Percentiles rank a stretch among this genome's conserved stretches.
phyloP scores from a whole-genome alignment of 495 filamentous ascomycete species.

The Talaromyces nanjingensis region DNA sequence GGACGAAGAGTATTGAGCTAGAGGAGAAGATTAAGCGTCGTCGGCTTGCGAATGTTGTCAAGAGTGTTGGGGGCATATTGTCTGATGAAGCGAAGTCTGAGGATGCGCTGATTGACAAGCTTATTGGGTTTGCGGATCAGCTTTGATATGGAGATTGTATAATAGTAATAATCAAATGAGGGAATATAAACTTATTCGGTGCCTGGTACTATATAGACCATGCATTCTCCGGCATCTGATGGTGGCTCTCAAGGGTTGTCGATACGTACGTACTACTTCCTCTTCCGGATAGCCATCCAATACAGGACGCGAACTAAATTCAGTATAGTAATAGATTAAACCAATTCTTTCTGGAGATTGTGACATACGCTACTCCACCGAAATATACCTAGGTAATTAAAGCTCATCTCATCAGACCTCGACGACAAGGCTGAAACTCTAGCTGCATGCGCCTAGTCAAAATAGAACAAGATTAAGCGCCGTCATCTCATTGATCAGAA shows the following conservation, averaged over 20 bases:
- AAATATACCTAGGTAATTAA: not conserved
- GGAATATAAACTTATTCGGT: not conserved
- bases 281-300: not conserved
- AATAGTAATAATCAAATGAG: not conserved
- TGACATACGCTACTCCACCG: not conserved
- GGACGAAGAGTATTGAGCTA: conserved; percentile 68
- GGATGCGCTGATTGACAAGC: not conserved
- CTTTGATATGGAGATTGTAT: not conserved
- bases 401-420: not conserved
- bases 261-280: not conserved
- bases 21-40: conserved; percentile 65
- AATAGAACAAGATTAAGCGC: not conserved
- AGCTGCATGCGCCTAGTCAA: not conserved
- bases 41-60: conserved; percentile 40
- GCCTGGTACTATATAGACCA: not conserved
- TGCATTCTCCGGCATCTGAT: not conserved
- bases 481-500: not conserved
- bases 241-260: not conserved
- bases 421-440: not conserved
- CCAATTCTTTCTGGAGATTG: not conserved
- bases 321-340: not conserved
- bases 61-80: conserved; percentile 37
- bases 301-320: not conserved
- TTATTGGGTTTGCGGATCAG: conserved; percentile 5
- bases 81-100: not conserved